phyloP scores from a whole-genome alignment of 2,329 filamentous ascomycete species.

The Cordyceps cicadae region DNA sequence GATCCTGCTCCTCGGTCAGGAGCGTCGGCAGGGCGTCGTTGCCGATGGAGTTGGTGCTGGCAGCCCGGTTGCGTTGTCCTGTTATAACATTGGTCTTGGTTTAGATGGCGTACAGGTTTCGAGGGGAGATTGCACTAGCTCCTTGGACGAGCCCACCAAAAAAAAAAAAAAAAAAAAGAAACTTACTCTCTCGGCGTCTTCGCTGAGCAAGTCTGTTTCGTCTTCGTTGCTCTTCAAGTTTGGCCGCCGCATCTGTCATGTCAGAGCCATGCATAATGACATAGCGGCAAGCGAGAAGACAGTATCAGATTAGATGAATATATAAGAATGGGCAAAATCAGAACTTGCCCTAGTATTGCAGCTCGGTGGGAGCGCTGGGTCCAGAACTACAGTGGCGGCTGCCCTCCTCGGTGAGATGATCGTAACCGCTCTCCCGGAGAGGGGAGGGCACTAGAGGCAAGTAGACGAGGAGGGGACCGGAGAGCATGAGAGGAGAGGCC shows the following conservation, averaged over 20 bases:
- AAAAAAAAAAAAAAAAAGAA: too few species aligned
- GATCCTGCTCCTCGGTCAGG: background rate
- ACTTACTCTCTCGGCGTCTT: conserved; percentile 5
- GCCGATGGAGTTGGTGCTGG: background rate
- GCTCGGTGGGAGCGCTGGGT: too few species aligned
- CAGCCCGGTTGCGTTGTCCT: conserved; percentile 3
- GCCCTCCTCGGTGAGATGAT: background rate
- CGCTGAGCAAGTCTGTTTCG: conserved; percentile 8
- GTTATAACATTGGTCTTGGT: too few species aligned
- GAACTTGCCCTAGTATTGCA: too few species aligned
- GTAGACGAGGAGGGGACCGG: too few species aligned
- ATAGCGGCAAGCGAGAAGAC: background rate
- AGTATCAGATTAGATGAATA: too few species aligned
- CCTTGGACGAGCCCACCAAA: background rate
- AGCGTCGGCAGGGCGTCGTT: background rate
- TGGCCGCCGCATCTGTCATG: background rate
- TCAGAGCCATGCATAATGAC: conserved; percentile 1
- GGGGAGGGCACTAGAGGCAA: too few species aligned
- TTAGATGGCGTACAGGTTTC: background rate
- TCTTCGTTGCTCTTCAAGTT: conserved; percentile 6
- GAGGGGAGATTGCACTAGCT: background rate
- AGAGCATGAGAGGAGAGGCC: too few species aligned
- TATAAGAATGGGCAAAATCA: background rate
- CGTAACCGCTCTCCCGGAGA: too few species aligned
- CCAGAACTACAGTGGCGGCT: background rate